A percentile compares a stretch with the other conserved stretches of the same genome.
Evolutionary conservation across 2,329 filamentous ascomycete species (phyloP).

Genomic region (Aspergillus bombycis): DNA sequence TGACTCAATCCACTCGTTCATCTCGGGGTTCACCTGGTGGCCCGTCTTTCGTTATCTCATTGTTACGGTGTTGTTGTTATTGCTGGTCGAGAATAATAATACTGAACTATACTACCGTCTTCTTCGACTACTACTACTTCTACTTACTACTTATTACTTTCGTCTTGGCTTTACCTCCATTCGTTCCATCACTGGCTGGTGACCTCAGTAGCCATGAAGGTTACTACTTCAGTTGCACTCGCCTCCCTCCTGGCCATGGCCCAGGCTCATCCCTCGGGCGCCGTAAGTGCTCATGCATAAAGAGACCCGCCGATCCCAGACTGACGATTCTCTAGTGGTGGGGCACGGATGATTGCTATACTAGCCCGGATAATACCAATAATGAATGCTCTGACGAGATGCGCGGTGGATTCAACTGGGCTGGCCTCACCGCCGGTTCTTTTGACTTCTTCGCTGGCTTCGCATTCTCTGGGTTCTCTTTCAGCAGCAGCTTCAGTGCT

Average conservation of each 20-base stretch:
- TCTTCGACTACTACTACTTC: conserved; percentile 24
- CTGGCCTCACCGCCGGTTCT: conserved; percentile 60
- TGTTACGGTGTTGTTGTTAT: conserved; percentile 17
- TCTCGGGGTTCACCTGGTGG: conserved; percentile 16
- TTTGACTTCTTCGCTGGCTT: conserved; percentile 73
- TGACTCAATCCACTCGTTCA: conserved; percentile 47
- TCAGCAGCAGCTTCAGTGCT: conserved; percentile 59
- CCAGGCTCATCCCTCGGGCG: conserved; percentile 37
- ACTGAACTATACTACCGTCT: conserved; percentile 13
- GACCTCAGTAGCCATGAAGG: conserved; percentile 30
- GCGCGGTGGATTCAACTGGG: conserved; percentile 72
- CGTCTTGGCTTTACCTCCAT: conserved; percentile 25
- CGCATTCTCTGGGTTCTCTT: conserved; percentile 73
- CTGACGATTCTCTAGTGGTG: conserved; percentile 43
- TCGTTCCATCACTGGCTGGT: not conserved
- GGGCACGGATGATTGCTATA: conserved; percentile 59
- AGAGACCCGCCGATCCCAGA: not conserved
- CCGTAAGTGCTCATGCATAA: conserved; percentile 43
- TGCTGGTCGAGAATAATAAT: conserved; percentile 22
- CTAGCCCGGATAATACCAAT: conserved; percentile 70
- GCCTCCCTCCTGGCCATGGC: conserved; percentile 51
- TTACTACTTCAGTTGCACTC: conserved; percentile 26
- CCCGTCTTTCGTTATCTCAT: conserved; percentile 12
- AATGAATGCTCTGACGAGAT: conserved; percentile 78
- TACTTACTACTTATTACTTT: conserved; percentile 34